Conservation (phyloP, 2,329 filamentous ascomycete genomes). For the Cladosporium halotolerans region DNA sequence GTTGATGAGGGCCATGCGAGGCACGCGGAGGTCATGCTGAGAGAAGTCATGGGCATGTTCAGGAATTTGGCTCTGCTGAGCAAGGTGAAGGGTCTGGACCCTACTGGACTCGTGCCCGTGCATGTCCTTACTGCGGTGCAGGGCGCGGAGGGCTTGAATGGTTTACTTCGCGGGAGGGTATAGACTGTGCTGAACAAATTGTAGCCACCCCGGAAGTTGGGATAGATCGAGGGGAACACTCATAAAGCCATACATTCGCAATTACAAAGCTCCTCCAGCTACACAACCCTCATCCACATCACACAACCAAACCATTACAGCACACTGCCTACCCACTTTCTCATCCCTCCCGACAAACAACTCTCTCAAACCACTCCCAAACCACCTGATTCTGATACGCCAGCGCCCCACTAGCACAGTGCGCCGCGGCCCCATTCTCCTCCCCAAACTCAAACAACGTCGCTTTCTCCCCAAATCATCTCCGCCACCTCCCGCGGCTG, state of each 20-base stretch:
- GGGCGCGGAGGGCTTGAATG: conserved; percentile 55
- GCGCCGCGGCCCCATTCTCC: conserved; percentile 4
- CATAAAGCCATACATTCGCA: too few species aligned
- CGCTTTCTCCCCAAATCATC: conserved; percentile 19
- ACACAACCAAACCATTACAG: too few species aligned
- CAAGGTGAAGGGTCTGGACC: conserved; percentile 51
- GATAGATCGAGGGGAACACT: too few species aligned
- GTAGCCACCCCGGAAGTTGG: too few species aligned
- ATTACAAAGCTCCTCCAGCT: too few species aligned
- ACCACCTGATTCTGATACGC: conserved; percentile 4
- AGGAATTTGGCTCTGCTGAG: conserved; percentile 63
- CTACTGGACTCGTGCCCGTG: conserved; percentile 61
- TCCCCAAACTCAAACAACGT: conserved; percentile 12
- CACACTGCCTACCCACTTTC: too few species aligned
- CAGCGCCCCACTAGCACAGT: conserved; percentile 13
- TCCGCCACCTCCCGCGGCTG: conserved; percentile 21
- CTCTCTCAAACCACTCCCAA: conserved; percentile 6
- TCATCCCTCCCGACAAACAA: not conserved
- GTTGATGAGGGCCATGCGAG: conserved; percentile 30
- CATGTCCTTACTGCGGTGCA: conserved; percentile 68
- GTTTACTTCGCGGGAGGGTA: conserved; percentile 6
- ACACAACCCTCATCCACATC: too few species aligned
- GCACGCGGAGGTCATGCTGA: conserved; percentile 54
- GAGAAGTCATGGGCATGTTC: conserved; percentile 66
- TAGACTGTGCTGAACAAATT: too few species aligned